Evolutionary conservation across 2,329 filamentous ascomycete genomes (phyloP), one percentile per base, ranked within the genome.

Genomic region (Ophiostoma novo-ulmi): DNA sequence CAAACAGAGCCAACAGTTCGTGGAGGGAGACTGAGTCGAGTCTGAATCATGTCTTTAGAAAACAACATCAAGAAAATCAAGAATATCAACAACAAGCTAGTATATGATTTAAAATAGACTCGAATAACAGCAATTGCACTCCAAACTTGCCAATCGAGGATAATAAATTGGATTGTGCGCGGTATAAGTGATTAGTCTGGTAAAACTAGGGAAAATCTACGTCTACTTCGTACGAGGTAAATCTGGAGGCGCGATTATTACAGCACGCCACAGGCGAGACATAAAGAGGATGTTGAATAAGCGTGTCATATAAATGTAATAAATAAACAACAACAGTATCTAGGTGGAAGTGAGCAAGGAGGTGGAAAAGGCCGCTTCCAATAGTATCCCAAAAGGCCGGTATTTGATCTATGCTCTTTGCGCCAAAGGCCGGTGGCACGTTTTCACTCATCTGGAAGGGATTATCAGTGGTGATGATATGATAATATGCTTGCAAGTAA

Each of bases 121-220:
- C 44, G 20, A 48, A 48, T 48, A 2, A 4, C 14, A 48, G 5
- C 14, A 20, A 48, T 20, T 5, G 6, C 26, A 7, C 44, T 17
- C 44, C 44, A 48, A 20, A 48, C 20, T 5, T 63, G 36, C 13
- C 52, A 36, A 35, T 63, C 58, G 39, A 65, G 20, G 35, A 20
- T 36, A 39, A 65, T 36, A n/a, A 65, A 36, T 44, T 67, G 38
- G 35, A 41, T 65, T 65, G 17, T 39, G 63, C 36, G 63, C 63
- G 63, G 31, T 14, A 3, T 31, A n/a, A 20, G n/a, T 13, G 35
- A 65, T 39, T 13, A 11, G 20, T 31, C 7, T 26, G 13, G 39
- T 13, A 44, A 14, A 5, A 44, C 11, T 44, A 44, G 44, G 31
- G 31, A 7, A 48, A 48, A 20, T 48, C 44, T 20, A 20, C 6